Percentiles rank a stretch among this genome's conserved stretches.
These are phyloP conservation scores for Pleomassaria siparia DNA, from an alignment of 2,329 filamentous ascomycete species.

Conservation along the genomic window DNA sequence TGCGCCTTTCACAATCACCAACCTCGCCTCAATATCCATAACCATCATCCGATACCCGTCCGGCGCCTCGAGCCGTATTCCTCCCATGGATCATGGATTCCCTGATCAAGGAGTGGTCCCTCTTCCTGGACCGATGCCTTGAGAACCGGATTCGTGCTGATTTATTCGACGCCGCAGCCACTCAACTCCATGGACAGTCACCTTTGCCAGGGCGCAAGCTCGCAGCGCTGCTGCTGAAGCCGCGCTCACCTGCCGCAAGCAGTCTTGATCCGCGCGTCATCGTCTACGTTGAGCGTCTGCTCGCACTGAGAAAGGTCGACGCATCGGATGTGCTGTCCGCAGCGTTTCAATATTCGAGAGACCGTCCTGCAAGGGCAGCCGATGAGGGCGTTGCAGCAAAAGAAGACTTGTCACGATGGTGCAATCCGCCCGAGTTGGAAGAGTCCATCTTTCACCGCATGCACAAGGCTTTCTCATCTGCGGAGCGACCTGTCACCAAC, in stretches of 20 bases:
- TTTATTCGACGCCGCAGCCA: conserved; percentile 35
- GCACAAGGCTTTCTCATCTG: conserved; percentile 36
- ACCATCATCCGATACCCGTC: conserved; percentile 11
- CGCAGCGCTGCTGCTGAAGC: conserved; percentile 37
- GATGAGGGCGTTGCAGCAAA: conserved; percentile 18
- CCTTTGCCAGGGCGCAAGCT: conserved; percentile 40
- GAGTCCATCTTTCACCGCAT: conserved; percentile 42
- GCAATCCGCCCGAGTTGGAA: conserved; percentile 40
- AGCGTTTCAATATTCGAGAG: conserved; percentile 38
- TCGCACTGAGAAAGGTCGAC: conserved; percentile 35
- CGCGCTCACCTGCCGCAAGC: conserved; percentile 25
- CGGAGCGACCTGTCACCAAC: conserved; percentile 33
- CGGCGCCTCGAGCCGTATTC: conserved; percentile 16
- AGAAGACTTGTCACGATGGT: conserved; percentile 24
- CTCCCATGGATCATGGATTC: conserved; percentile 38
- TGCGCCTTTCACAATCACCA: neutral
- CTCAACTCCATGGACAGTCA: conserved; percentile 34
- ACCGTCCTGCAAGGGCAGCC: conserved; percentile 28
- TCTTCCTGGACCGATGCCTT: conserved; percentile 40
- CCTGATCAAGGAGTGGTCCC: conserved; percentile 35
- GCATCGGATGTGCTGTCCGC: conserved; percentile 37
- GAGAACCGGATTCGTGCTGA: conserved; percentile 33
- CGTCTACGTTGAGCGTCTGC: conserved; percentile 37
- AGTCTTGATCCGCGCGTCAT: conserved; percentile 39
- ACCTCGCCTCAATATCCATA: conserved; percentile 19